phyloP scores from a whole-genome alignment of 2,329 filamentous ascomycete genomes.

The Penicillium sp. region DNA sequence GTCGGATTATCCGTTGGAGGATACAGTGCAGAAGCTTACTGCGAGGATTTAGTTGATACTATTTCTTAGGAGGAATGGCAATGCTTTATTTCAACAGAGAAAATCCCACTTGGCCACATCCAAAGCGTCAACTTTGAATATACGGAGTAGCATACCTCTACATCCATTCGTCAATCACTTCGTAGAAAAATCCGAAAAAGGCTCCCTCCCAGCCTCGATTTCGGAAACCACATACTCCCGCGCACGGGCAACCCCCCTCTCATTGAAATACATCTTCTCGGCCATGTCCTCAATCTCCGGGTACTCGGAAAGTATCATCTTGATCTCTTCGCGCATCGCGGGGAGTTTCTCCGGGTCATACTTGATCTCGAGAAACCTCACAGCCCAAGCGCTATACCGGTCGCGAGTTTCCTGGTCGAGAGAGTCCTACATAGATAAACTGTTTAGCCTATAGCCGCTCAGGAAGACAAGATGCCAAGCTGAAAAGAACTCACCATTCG shows the following conservation, averaged over 20 bases:
- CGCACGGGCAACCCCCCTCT: not conserved
- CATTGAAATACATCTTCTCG: not conserved
- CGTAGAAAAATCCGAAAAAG: not conserved
- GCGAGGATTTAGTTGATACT: constrained; percentile 60
- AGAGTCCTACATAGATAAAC: not conserved
- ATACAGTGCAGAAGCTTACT: constrained; percentile 74
- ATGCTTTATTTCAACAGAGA: not conserved
- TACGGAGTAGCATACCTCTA: not conserved
- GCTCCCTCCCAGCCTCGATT: not conserved
- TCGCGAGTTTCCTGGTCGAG: not conserved
- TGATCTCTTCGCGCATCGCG: not conserved
- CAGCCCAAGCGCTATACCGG: not conserved
- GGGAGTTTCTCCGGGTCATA: not conserved
- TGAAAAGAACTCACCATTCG: not conserved
- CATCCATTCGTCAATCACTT: not conserved
- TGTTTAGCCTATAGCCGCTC: not conserved
- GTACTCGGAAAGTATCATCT: not conserved
- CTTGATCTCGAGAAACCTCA: not conserved
- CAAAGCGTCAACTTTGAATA: not conserved
- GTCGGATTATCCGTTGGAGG: constrained; percentile 76
- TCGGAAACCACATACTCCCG: not conserved
- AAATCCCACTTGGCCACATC: not conserved
- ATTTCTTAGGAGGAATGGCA: not conserved
- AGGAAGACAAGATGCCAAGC: not conserved
- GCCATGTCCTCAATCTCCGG: not conserved